Evolutionary conservation across 1,139 yeast species (phyloP).

Genomic region (Protomyces inundatus): DNA sequence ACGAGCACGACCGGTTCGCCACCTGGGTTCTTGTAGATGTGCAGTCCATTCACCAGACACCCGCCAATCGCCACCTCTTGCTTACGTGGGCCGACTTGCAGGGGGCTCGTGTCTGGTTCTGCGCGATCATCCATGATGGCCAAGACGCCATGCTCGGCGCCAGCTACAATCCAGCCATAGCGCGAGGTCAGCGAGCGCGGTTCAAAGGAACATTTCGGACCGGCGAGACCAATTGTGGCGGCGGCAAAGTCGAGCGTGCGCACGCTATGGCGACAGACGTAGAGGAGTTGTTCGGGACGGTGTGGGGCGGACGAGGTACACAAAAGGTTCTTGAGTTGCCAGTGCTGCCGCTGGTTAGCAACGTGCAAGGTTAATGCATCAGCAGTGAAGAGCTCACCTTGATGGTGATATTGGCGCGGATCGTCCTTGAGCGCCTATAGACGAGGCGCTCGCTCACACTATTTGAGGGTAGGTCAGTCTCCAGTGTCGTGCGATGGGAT

Average conservation of each 20-base stretch:
- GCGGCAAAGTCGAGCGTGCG: slow-evolving; percentile 3
- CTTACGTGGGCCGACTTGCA: background rate
- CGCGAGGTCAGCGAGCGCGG: slow-evolving; percentile 8
- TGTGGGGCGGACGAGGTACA: background rate
- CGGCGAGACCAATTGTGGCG: background rate
- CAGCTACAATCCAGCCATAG: slow-evolving; percentile 18
- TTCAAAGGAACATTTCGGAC: slow-evolving; percentile 15
- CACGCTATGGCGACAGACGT: slow-evolving; percentile 15
- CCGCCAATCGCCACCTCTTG: slow-evolving; percentile 13
- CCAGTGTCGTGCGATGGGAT: too few relatives aligned
- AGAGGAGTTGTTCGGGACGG: slow-evolving; percentile 8
- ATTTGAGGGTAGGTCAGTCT: background rate
- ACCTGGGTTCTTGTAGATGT: background rate
- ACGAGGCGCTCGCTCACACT: background rate
- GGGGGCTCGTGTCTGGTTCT: background rate
- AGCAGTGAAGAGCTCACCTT: background rate
- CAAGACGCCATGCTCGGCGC: slow-evolving; percentile 17
- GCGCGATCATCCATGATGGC: slow-evolving; percentile 1
- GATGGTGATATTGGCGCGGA: background rate
- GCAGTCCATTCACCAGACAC: slow-evolving; percentile 16
- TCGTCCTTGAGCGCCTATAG: background rate
- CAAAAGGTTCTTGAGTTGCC: slow-evolving; percentile 17
- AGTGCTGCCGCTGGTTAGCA: background rate
- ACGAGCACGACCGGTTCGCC: slow-evolving; percentile 4
- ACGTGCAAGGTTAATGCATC: too few relatives aligned